Percentiles rank a stretch among this genome's conserved stretches.
phyloP scores from a whole-genome alignment of 257 asterid species.

The Eustoma russellianum region DNA sequence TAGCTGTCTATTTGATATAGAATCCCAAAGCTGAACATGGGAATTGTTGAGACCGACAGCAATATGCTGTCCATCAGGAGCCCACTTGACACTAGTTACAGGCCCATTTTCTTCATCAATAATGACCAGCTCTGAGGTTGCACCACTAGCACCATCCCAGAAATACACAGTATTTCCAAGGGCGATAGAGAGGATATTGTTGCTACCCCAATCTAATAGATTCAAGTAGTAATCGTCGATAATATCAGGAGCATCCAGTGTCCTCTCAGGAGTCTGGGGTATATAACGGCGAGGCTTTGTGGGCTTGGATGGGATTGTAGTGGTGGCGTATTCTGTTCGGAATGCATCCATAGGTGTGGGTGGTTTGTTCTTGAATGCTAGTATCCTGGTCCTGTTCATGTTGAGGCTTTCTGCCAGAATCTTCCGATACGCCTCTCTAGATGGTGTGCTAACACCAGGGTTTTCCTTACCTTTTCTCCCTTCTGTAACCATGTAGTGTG shows the following conservation, averaged over 20 bases:
- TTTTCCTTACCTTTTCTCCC: conserved; percentile 85
- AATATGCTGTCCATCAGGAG: conserved; percentile 77
- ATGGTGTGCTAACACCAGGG: conserved; percentile 52
- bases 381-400: conserved; percentile 79
- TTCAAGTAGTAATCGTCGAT: conserved; percentile 87
- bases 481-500: conserved; percentile 82
- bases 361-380: conserved; percentile 90
- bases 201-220: conserved; percentile 85
- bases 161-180: conserved; percentile 67
- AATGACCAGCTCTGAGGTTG: conserved; percentile 70
- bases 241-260: conserved; percentile 88
- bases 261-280: conserved; percentile 93
- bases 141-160: conserved; percentile 86
- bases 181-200: conserved; percentile 87
- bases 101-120: conserved; percentile 81
- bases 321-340: conserved; percentile 31
- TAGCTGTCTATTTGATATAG: conserved; percentile 67
- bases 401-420: conserved; percentile 74
- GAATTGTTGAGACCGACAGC: conserved; percentile 83
- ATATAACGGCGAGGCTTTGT: conserved; percentile 69
- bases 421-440: conserved; percentile 79
- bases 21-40: conserved; percentile 91
- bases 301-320: conserved; percentile 43
- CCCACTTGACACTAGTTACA: conserved; percentile 86
- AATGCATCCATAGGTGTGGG: conserved; percentile 52